Evolutionary conservation across 495 filamentous ascomycete genomes (phyloP), one percentile per base, ranked within the genome.

Genomic region (Monascus purpureus): DNA sequence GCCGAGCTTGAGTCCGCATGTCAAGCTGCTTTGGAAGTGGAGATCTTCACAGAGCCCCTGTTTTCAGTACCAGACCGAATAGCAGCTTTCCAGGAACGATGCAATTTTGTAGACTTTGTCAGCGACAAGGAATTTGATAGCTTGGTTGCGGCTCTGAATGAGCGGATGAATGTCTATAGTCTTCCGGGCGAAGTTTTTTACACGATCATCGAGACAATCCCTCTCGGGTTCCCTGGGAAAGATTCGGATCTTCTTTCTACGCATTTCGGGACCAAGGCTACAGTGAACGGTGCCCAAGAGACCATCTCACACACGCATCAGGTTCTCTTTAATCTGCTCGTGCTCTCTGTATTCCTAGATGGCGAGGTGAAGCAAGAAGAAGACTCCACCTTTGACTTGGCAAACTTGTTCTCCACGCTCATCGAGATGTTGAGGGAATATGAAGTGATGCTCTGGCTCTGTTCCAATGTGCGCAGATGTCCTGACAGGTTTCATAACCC

Each of bases 261-360:
- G 1, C 59, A 64, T 25, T 79, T 86, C 45, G 88, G 88, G 8
- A 67, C 71, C 2, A 79, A 72, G 37, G 57, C 82, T 4, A 59
- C 86, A 7, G 66, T 92, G 6, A 75, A 70, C 17, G 77, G 79
- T 13, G 73, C 80, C 2, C 79, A 87, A 42, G 90, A 96, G 46
- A 75, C 75, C 8, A 70, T 85, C 15, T 49, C 78, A 4, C 73
- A 79, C 36, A 71, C 70, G 40, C 67, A 70, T 20, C 55, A 53
- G 27, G 62, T 87, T 11, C 71, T 92, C 11, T 73, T 83, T 28
- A 79, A 83, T 48, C 68, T 95, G n/a, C 49, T 94, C 1, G 61
- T 86, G n/a, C 59, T 95, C 3, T 65, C 90, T 8, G 65, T 86
- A 12, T 81, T 94, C 40, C 72, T 95, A 50, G 79, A 82, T 45